Percentiles rank a stretch among this genome's conserved stretches.
phyloP scores from a whole-genome alignment of 805 yeast species.

The Starmerella riodocensis region DNA sequence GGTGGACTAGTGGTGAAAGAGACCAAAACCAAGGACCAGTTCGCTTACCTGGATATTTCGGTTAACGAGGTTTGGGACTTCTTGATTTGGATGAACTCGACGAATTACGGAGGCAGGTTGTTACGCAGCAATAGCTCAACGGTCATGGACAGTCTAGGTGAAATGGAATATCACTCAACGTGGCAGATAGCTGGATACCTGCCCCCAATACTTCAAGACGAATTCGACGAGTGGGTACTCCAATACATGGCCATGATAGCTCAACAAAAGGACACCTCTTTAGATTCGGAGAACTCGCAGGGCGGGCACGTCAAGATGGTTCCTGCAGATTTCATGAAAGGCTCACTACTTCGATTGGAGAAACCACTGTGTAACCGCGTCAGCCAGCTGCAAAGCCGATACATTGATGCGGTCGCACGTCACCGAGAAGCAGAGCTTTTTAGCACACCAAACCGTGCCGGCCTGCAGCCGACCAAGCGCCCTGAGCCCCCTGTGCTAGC shows the following conservation, averaged over 20 bases:
- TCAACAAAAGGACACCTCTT: conserved; percentile 27
- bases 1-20: conserved; percentile 73
- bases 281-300: neutral
- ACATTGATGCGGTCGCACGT: conserved; percentile 55
- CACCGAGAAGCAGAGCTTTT: conserved; percentile 53
- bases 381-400: conserved; percentile 50
- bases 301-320: neutral
- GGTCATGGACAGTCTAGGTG: conserved; percentile 18
- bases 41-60: conserved; percentile 63
- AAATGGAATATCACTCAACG: conserved; percentile 35
- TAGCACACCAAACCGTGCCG: conserved; percentile 63
- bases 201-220: conserved; percentile 63
- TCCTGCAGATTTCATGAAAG: conserved; percentile 23
- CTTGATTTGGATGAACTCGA: conserved; percentile 89
- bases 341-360: conserved; percentile 37
- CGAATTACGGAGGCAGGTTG: conserved; percentile 63
- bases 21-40: conserved; percentile 65
- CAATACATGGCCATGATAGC: conserved; percentile 60
- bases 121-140: conserved; percentile 11
- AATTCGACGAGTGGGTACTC: conserved; percentile 77
- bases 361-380: conserved; percentile 55
- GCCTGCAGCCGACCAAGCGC: conserved; percentile 38
- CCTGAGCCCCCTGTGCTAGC: conserved; percentile 63
- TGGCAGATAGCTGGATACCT: conserved; percentile 74
- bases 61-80: conserved; percentile 80